Percentiles rank a stretch among this genome's conserved stretches.
These are phyloP conservation scores for Cynara cardunculus DNA, from an alignment of 129 eudicot genomes.

Conservation along the genomic window DNA sequence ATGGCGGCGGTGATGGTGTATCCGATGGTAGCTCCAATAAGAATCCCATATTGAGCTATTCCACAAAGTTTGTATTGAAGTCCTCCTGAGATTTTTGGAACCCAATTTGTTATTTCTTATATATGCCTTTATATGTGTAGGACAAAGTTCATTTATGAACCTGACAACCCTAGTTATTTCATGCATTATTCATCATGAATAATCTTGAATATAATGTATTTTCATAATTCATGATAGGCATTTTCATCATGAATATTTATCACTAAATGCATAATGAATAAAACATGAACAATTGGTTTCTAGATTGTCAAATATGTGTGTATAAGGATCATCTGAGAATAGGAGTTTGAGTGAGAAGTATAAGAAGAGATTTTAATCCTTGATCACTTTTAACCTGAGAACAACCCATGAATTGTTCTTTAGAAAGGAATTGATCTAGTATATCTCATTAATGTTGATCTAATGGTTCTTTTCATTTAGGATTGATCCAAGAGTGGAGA, in stretches of 20 bases:
- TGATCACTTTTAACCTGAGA: too few relatives aligned
- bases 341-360: too few relatives aligned
- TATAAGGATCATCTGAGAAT: too few relatives aligned
- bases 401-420: too few relatives aligned
- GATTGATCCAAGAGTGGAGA: too few relatives aligned
- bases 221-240: too few relatives aligned
- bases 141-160: neutral
- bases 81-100: neutral
- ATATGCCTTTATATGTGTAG: neutral
- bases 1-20: constrained; percentile 52
- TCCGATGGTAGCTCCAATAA: constrained; percentile 51
- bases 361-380: too few relatives aligned
- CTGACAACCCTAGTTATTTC: neutral
- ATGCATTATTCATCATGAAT: neutral
- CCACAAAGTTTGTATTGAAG: constrained; percentile 28
- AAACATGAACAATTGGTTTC: neutral
- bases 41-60: constrained; percentile 45
- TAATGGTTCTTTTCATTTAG: too few relatives aligned
- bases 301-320: too few relatives aligned
- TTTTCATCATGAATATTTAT: neutral
- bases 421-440: too few relatives aligned
- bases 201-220: neutral
- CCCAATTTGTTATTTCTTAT: neutral
- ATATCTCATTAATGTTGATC: too few relatives aligned
- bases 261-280: neutral